Evolutionary conservation across 1,284 basidiomycete species (phyloP).

Genomic region (Ganoderma multipileum): DNA sequence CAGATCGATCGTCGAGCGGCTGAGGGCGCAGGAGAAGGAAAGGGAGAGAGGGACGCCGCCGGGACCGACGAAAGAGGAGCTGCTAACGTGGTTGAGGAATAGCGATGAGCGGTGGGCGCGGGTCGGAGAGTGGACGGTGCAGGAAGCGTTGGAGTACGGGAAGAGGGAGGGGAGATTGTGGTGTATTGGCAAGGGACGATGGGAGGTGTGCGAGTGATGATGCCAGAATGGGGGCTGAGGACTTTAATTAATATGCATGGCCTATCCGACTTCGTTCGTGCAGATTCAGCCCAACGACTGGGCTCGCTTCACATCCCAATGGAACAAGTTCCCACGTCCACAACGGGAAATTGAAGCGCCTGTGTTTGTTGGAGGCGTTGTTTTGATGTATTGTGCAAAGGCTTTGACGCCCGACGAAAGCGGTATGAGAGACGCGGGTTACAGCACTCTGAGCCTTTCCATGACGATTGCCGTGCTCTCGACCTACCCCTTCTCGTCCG

Average conservation of each 20-base stretch:
- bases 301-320: too few species aligned
- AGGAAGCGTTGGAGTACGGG: constrained; percentile 61
- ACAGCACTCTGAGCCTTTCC: not conserved
- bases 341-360: not conserved
- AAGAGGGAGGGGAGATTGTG: constrained; percentile 52
- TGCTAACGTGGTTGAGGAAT: constrained; percentile 51
- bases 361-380: not conserved
- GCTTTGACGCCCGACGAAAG: constrained; percentile 13
- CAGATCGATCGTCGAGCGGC: constrained; percentile 24
- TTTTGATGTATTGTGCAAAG: constrained; percentile 19
- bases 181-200: constrained; percentile 48
- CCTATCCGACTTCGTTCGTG: too few species aligned
- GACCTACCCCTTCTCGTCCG: not conserved
- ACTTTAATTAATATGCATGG: too few species aligned
- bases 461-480: not conserved
- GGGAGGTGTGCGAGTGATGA: constrained; percentile 45
- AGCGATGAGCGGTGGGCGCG: constrained; percentile 68
- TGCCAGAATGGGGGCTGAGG: not conserved
- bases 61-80: constrained; percentile 57
- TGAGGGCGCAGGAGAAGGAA: constrained; percentile 21
- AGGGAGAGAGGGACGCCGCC: constrained; percentile 15
- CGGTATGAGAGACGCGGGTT: not conserved
- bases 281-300: too few species aligned
- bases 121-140: constrained; percentile 66
- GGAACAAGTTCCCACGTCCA: too few species aligned